These are phyloP conservation scores for Aspergillus hancockii DNA, from an alignment of 495 filamentous ascomycete genomes.

Conservation along the genomic window DNA sequence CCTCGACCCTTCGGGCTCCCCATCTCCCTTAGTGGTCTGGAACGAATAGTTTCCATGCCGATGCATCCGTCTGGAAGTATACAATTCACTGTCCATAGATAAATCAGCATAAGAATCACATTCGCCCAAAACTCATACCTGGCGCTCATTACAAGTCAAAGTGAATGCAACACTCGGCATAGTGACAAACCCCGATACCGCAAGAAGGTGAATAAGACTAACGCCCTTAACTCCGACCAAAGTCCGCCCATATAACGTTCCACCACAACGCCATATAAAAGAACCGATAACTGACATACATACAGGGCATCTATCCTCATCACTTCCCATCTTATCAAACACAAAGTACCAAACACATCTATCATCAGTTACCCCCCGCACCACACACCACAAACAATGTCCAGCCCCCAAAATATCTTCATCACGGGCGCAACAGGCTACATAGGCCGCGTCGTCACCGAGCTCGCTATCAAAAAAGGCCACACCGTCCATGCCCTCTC, in stretches of 20 bases:
- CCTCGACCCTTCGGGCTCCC: too few species aligned
- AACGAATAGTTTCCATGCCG: too few species aligned
- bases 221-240: not conserved
- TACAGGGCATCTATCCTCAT: not conserved
- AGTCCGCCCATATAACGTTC: not conserved
- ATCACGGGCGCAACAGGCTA: slow-evolving; percentile 51
- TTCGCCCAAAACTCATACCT: too few species aligned
- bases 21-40: too few species aligned
- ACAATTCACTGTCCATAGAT: too few species aligned
- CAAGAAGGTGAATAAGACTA: too few species aligned
- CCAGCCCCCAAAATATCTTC: slow-evolving; percentile 32
- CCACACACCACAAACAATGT: slow-evolving; percentile 2
- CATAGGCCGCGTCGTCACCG: slow-evolving; percentile 43
- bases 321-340: not conserved
- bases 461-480: slow-evolving; percentile 40
- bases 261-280: not conserved
- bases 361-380: not conserved
- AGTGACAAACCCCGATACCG: too few species aligned
- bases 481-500: slow-evolving; percentile 47
- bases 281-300: not conserved
- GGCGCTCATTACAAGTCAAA: too few species aligned
- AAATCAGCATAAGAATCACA: too few species aligned
- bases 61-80: too few species aligned
- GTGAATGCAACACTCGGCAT: too few species aligned
- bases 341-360: not conserved